These are phyloP conservation scores for Lasiodiplodia sp. DNA, from an alignment of 2,329 filamentous ascomycete genomes.

Conservation along the genomic window DNA sequence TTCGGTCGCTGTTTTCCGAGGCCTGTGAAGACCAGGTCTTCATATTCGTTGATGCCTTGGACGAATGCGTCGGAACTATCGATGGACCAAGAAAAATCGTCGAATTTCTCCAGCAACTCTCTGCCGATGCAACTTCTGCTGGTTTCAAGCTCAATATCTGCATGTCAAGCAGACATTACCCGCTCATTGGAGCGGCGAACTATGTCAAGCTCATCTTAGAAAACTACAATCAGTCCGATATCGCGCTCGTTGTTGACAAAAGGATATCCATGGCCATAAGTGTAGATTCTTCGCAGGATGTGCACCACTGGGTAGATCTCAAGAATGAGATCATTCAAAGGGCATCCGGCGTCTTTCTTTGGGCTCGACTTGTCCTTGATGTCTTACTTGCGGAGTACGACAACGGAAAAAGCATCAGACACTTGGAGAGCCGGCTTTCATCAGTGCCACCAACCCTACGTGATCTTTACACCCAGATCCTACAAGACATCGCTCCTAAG, in stretches of 20 bases:
- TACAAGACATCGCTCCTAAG: not conserved
- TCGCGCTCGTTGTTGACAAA: not conserved
- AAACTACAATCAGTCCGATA: not conserved
- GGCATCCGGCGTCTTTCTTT: not conserved
- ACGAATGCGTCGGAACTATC: not conserved
- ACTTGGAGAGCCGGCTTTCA: not conserved
- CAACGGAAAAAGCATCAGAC: not conserved
- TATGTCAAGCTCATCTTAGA: not conserved
- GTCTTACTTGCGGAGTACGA: not conserved
- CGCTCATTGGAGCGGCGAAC: not conserved
- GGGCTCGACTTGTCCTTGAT: not conserved
- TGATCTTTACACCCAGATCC: not conserved
- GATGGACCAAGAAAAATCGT: not conserved
- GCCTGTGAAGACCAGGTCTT: no score
- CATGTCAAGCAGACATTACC: not conserved
- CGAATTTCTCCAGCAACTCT: not conserved
- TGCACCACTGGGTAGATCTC: not conserved
- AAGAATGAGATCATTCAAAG: not conserved
- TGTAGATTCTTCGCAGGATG: rapidly evolving
- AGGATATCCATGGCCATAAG: not conserved
- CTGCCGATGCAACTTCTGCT: not conserved
- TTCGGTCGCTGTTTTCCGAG: no score
- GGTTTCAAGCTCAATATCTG: not conserved
- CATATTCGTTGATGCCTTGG: not conserved
- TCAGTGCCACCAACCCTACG: not conserved